Base-by-base conservation (phyloP, 192 early-diverging fungal species). In the Gamsiella multidivaricata region DNA sequence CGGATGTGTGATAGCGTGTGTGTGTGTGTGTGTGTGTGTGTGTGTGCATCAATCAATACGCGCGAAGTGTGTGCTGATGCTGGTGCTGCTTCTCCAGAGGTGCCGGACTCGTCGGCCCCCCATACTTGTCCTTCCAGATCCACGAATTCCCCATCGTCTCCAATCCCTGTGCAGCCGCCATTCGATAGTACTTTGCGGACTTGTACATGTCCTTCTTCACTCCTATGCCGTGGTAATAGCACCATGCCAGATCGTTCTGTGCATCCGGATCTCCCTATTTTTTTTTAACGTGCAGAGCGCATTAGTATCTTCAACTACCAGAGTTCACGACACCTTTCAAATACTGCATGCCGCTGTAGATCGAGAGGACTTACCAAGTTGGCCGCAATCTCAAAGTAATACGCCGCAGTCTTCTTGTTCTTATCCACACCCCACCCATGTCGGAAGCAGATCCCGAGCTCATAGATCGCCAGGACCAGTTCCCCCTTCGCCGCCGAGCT, bases 401-500 rank as follows among this genome's bases (percentile, higher is more conserved):
- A 90, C 0, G 89, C 89, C 0, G 93, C 93, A 3, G 86, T 91
- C 54, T 86, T 82, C 45, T 88, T 89, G 69, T 89, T 87, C 47
- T 89, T 91, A 39, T 88, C 84, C 25, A 90, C 91, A 39, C 93
- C 93, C 91, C 92, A 92, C 22, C 92, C 93, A 79, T 94, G 92
- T 51, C 88, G 85, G 69, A 91, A 94, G 74, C 90, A 91, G 61
- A 91, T 84, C 1, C 92, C 93, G 1, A 94, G 82, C 68, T 94
- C 93, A 67, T 92, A 92, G 36, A 94, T 92, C 1, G 93, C 91
- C 71, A 94, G 82, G 1, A 89, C 87, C 59, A 94, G 60, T 63
- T 91, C 92, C 22, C 88, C 85, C 53, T 85, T 87, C 37, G 88
- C 86, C 26, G 90, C 86, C 5, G 85, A 85, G 28, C 61, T 70